Conservation (phyloP, 345 rosid species). For the Boechera stricta region DNA sequence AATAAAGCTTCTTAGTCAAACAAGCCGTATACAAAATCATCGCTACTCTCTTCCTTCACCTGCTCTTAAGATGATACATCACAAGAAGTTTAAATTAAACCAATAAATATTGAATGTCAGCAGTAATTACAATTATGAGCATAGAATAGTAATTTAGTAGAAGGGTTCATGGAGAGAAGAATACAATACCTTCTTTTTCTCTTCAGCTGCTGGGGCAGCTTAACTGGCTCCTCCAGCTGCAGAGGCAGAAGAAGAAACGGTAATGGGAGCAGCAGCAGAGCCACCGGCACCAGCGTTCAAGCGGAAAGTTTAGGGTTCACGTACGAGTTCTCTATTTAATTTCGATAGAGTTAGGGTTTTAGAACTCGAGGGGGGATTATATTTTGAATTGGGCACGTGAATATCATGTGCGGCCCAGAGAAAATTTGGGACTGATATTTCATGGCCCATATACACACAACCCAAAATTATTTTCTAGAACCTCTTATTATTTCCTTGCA, state of each 20-base stretch:
- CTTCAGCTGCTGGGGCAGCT: slow-evolving; percentile 54
- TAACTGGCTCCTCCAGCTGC: background rate
- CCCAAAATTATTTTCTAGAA: background rate
- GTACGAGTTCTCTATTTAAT: background rate
- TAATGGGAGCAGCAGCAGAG: slow-evolving; percentile 43
- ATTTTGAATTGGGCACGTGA: slow-evolving; percentile 4
- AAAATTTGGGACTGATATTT: background rate
- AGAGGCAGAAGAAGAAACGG: slow-evolving; percentile 39
- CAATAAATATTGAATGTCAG: background rate
- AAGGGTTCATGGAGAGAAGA: background rate
- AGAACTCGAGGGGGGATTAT: background rate
- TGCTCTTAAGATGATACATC: slow-evolving; percentile 43
- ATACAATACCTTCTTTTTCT: slow-evolving; percentile 49
- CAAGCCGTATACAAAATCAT: slow-evolving; percentile 60
- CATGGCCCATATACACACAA: background rate
- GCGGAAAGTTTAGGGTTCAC: background rate
- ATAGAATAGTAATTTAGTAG: background rate
- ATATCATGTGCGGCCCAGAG: background rate
- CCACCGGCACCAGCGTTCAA: slow-evolving; percentile 60
- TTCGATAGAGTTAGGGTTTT: background rate
- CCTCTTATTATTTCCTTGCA: no score
- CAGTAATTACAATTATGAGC: background rate
- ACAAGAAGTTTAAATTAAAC: background rate
- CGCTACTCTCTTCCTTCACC: slow-evolving; percentile 61
- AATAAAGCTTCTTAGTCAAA: slow-evolving; percentile 45